These are phyloP conservation scores for Acacia crassicarpa DNA, from an alignment of 306 rosid species.

Conservation along the genomic window DNA sequence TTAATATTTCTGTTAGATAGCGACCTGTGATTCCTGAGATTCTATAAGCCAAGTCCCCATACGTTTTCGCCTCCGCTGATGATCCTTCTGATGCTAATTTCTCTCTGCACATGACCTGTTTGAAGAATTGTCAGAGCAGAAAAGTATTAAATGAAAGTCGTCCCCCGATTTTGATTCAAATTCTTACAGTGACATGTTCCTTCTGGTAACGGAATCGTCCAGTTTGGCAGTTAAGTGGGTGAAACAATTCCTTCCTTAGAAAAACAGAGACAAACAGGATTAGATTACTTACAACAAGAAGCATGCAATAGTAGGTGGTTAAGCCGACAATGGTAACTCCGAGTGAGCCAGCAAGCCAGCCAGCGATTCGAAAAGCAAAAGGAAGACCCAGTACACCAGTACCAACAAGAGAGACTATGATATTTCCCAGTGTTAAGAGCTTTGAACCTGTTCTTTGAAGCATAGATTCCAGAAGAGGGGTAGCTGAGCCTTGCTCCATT, in stretches of 20 bases:
- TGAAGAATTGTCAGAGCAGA: slow-evolving; percentile 6
- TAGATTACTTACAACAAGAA: slow-evolving; percentile 63
- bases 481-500: slow-evolving; percentile 31
- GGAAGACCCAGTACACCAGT: slow-evolving; percentile 61
- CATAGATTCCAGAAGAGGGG: slow-evolving; percentile 41
- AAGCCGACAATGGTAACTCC: slow-evolving; percentile 60
- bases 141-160: neutral
- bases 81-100: slow-evolving; percentile 63
- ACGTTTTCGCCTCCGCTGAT: slow-evolving; percentile 44
- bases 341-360: slow-evolving; percentile 72
- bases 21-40: slow-evolving; percentile 69
- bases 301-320: slow-evolving; percentile 79
- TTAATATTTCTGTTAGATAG: slow-evolving; percentile 56
- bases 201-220: no score
- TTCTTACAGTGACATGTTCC: neutral
- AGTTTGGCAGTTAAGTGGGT: no score
- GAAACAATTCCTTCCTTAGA: neutral
- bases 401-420: slow-evolving; percentile 60
- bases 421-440: slow-evolving; percentile 49
- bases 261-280: neutral
- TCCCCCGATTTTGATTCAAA: neutral
- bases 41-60: slow-evolving; percentile 69
- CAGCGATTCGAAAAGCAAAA: slow-evolving; percentile 52
- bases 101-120: slow-evolving; percentile 65
- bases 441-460: slow-evolving; percentile 33